Evolutionary conservation across 106 monocot genomes (phyloP), one percentile per base, ranked within the genome.

Genomic region (Dendrobium catenatum): DNA sequence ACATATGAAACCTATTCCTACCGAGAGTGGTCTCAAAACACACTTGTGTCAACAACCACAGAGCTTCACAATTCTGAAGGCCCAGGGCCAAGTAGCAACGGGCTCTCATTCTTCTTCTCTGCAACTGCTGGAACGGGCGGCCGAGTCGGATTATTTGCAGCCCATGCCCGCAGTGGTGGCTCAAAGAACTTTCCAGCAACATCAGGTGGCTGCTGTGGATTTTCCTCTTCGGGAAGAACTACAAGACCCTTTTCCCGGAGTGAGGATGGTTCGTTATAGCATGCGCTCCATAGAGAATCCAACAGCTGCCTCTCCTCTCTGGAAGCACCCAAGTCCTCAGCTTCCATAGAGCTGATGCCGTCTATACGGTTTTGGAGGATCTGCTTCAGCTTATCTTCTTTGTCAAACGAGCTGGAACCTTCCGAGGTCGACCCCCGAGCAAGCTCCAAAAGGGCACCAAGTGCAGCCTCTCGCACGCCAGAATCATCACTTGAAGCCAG

Each of bases 241-340:
- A 91, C 75, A 22, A 96, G 91, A 3, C 93, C 96, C 84, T 90
- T 89, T 49, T 91, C 81, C 5, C 82, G 83, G 41, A 97, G 94
- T 0, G 80, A 73, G 2, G 96, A 97, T 9, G 96, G 94, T 48
- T 92, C 88, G 9, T 86, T 72, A 51, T 89, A 97, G 54, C 90
- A 94, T 4, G 82, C 79, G 13, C 42, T 73, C 94, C 96, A 97
- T 27, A 97, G 66, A 20, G 87, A 89, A 48, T 97, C 92, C 7
- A 97, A 42, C 8, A 92, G 88, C 58, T 89, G 90, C 56, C 92
- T 77, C 89, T 97, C 96, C 74, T 97, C 96, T 46, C 81, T 82
- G 75, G 80, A 85, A 26, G 94, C 85, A 18, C 84, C 82, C 4
- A 94, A 85, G 16, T 94, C 94, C 2, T 94, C 92, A 0, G 83